Base-by-base conservation (phyloP, 2,329 filamentous ascomycete species). In the Alternaria triticina region DNA sequence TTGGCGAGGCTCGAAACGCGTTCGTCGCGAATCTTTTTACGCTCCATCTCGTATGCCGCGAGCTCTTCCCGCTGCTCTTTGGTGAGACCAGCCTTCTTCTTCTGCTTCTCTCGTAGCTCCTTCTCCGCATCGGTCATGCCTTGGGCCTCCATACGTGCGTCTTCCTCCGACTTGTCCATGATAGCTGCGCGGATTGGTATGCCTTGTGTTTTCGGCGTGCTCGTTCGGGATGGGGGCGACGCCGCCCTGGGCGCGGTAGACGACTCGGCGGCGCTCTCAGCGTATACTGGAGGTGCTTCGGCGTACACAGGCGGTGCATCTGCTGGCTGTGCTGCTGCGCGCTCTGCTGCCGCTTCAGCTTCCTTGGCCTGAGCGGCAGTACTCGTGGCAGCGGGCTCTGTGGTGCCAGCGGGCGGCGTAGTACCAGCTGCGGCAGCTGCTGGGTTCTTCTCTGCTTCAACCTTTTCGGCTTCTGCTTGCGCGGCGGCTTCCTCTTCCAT, bases 41-140 rank as follows among this genome's bases (percentile, higher is more conserved):
- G 90, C 84, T 99, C 95, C 69, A 89, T 86, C 78, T 99, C 96
- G 74, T 94, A 95, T 4, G 93, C 94, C 5, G 90, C 90, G 30
- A 99, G 86, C 77, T 97, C 93, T 74, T 98, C 96, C 30, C 92
- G 89, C 83, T 99, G 96, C 81, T 98, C 96, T 82, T 96, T 96
- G 64, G 89, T 90, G 61, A 99, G 83, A 0, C 91, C 91, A 11
- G 88, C 89, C 86, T 96, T 97, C 84, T 95, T 96, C 87, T 96
- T 96, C 79, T 93, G 90, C 83, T 92, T 93, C 79, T 89, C 91
- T 54, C 90, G 87, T 61, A 94, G 80, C 69, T 91, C 89, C 74
- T 92, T 91, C 77, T 95, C 89, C 57, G 94, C 91, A 57, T 89
- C 86, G 0, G 88, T 89, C 74, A 92, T 83, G 30, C 87, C 89